phyloP scores from a whole-genome alignment of 352 stramenopile species.

The Pythium guiyangense region DNA sequence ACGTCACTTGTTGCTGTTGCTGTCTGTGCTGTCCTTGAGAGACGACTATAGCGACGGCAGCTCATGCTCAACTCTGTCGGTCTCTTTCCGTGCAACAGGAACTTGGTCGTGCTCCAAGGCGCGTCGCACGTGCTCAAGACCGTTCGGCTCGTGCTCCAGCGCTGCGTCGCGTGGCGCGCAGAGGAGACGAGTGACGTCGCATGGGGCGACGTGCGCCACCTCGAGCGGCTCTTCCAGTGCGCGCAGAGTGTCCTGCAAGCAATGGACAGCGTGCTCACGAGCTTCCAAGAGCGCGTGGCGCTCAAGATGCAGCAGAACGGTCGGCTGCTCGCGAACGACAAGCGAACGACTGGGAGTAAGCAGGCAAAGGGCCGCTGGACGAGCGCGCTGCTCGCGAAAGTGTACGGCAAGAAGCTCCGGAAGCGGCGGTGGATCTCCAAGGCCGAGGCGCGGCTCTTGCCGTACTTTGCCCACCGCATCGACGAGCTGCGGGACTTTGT shows the following conservation, averaged over 20 bases:
- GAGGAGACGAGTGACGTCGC: constrained; percentile 28
- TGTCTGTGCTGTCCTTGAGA: background rate
- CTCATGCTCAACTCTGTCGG: background rate
- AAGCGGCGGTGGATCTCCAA: constrained; percentile 57
- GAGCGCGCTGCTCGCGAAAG: constrained; percentile 48
- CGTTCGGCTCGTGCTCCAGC: constrained; percentile 26
- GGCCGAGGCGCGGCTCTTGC: constrained; percentile 49
- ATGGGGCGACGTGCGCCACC: constrained; percentile 32
- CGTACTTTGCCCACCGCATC: constrained; percentile 57
- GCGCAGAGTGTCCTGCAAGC: constrained; percentile 21
- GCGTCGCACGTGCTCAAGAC: constrained; percentile 33
- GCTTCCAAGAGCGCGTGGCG: constrained; percentile 59
- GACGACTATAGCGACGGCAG: too few relatives aligned
- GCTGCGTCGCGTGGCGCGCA: constrained; percentile 41
- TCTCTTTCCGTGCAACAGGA: constrained; percentile 11
- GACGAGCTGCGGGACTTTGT: constrained; percentile 61
- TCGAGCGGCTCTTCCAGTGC: constrained; percentile 38
- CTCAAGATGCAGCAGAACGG: constrained; percentile 59
- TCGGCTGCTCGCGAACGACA: constrained; percentile 9
- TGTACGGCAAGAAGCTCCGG: constrained; percentile 49
- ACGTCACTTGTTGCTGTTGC: background rate
- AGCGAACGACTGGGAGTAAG: background rate
- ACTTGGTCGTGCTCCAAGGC: constrained; percentile 36
- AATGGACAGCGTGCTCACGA: constrained; percentile 35
- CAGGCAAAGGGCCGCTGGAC: constrained; percentile 26